Evolutionary conservation across 2,329 filamentous ascomycete species (phyloP).

Genomic region (Fusarium floridanum): DNA sequence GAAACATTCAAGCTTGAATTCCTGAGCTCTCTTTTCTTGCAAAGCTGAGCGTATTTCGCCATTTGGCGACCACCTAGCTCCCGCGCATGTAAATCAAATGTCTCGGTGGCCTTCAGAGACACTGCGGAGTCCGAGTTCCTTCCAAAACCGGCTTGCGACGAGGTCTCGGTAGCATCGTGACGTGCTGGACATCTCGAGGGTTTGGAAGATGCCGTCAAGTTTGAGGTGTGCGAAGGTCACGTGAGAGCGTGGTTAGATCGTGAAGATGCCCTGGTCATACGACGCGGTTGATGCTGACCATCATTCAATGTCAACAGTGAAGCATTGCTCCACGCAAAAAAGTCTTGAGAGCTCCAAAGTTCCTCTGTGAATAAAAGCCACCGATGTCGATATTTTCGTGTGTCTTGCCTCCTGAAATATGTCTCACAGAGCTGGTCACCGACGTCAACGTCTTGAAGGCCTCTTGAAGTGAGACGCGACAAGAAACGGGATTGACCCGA

Average conservation of each 20-base stretch:
- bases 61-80: not conserved
- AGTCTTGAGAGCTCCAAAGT: not conserved
- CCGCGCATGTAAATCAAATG: conserved; percentile 14
- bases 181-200: conserved; percentile 8
- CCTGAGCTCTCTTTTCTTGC: conserved; percentile 20
- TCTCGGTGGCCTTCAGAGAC: conserved; percentile 26
- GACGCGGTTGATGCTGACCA: conserved; percentile 22
- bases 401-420: not conserved
- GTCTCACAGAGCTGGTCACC: conserved; percentile 9
- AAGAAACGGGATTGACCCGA: conserved; percentile 12
- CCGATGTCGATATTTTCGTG: not conserved
- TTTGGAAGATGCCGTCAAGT: conserved; percentile 20
- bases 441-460: conserved; percentile 21
- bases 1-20: conserved; percentile 27
- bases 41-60: conserved; percentile 14
- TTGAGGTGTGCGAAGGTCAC: conserved; percentile 23
- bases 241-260: conserved; percentile 37
- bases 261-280: not conserved
- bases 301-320: conserved; percentile 12
- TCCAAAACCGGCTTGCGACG: conserved; percentile 25
- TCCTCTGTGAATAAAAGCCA: not conserved
- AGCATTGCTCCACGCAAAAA: not conserved
- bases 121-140: not conserved
- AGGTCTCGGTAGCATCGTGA: conserved; percentile 17
- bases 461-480: conserved; percentile 44